Evolutionary conservation across 495 filamentous ascomycete genomes (phyloP).

Genomic region (Aspergillus baeticus): DNA sequence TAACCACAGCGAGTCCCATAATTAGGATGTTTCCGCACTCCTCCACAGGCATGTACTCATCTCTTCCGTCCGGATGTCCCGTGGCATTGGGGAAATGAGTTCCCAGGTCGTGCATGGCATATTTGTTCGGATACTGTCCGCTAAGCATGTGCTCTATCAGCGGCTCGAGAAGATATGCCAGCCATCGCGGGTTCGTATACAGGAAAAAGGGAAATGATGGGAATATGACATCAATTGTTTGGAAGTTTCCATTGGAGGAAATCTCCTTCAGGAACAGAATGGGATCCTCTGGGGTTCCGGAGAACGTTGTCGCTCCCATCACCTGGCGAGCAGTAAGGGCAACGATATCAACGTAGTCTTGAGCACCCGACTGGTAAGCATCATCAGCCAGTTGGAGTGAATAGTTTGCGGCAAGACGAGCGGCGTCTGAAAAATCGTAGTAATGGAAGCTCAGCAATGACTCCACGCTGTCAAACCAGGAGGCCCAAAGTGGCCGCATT

Average conservation of each 20-base stretch:
- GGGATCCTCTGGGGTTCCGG: conserved; percentile 80
- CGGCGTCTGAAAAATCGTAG: conserved; percentile 64
- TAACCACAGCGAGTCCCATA: conserved; percentile 85
- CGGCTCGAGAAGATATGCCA: conserved; percentile 86
- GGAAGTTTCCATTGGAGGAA: conserved; percentile 89
- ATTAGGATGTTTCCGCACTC: conserved; percentile 97
- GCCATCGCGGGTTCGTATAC: conserved; percentile 90
- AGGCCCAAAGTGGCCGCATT: conserved; percentile 87
- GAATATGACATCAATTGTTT: conserved; percentile 98
- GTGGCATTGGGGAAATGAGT: conserved; percentile 89
- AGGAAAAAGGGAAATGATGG: conserved; percentile 92
- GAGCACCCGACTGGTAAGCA: conserved; percentile 56
- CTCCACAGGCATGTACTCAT: conserved; percentile 97
- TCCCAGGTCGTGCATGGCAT: conserved; percentile 93
- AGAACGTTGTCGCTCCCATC: conserved; percentile 84
- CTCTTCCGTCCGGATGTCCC: conserved; percentile 80
- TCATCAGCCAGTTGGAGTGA: conserved; percentile 74
- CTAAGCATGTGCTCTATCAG: conserved; percentile 88
- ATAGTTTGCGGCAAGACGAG: conserved; percentile 69
- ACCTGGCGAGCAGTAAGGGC: conserved; percentile 89
- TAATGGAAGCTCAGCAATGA: conserved; percentile 74
- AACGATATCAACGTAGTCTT: conserved; percentile 72
- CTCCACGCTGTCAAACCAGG: conserved; percentile 63
- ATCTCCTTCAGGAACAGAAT: conserved; percentile 95
- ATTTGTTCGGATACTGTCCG: conserved; percentile 86